Conservation (phyloP, 1,139 yeast genomes). For the Saccharomycopsis hybrid region DNA sequence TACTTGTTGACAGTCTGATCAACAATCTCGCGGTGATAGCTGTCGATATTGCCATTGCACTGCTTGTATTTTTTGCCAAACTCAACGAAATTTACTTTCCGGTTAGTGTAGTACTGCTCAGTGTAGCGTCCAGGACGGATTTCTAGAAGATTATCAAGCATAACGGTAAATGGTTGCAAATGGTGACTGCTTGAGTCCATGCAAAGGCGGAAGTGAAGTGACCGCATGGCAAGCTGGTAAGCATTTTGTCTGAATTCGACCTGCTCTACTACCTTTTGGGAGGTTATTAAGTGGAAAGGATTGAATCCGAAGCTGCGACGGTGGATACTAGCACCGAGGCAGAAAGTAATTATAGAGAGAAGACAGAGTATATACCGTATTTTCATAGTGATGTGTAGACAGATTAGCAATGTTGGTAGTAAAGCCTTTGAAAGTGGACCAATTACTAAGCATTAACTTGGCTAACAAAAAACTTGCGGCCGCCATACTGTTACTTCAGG, state of each 20-base stretch:
- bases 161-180: background rate
- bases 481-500: too few species aligned
- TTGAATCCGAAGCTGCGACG: too few species aligned
- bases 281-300: background rate
- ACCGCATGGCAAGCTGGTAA: background rate
- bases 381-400: too few species aligned
- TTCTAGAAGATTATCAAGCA: background rate
- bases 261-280: background rate
- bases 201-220: background rate
- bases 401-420: too few species aligned
- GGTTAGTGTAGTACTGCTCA: background rate
- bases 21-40: background rate
- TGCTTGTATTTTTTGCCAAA: background rate
- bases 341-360: too few species aligned
- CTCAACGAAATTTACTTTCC: background rate
- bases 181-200: constrained; percentile 1
- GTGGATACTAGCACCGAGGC: too few species aligned
- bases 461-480: too few species aligned
- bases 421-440: too few species aligned
- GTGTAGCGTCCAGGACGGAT: background rate
- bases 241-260: constrained; percentile 1
- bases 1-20: background rate
- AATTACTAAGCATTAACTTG: too few species aligned
- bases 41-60: constrained; percentile 1
- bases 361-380: too few species aligned